These are phyloP conservation scores for Metarhizium guizhouense DNA, from an alignment of 2,329 filamentous ascomycete genomes.

Conservation along the genomic window DNA sequence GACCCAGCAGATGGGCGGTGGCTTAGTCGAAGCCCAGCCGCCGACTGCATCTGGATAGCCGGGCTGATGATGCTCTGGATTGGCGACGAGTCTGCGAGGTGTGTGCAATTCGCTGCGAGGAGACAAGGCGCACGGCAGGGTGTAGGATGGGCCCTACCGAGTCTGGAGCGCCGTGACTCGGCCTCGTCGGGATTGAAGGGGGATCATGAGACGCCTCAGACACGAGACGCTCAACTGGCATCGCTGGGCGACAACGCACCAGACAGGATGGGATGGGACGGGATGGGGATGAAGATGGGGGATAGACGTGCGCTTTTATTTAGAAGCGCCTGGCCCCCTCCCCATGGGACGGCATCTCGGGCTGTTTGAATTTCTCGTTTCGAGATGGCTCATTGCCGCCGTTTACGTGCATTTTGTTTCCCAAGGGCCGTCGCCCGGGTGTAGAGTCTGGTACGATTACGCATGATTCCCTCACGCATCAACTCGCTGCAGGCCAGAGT, in stretches of 20 bases:
- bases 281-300: background rate
- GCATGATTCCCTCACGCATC: too few species aligned
- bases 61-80: too few species aligned
- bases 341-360: background rate
- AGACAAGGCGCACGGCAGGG: background rate
- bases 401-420: too few species aligned
- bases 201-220: constrained; percentile 7
- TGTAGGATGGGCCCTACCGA: background rate
- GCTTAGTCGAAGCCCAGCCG: background rate
- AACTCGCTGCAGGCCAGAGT: too few species aligned
- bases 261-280: background rate
- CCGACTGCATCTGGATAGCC: background rate
- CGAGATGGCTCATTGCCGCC: too few species aligned
- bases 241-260: background rate
- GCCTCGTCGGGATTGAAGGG: background rate
- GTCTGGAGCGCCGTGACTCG: background rate
- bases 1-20: background rate
- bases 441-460: too few species aligned
- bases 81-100: background rate
- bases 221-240: background rate
- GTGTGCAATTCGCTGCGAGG: too few species aligned
- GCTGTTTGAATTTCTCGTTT: too few species aligned
- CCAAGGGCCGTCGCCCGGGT: too few species aligned
- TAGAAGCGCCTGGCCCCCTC: background rate
- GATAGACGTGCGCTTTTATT: background rate